These are phyloP conservation scores for Zygoascus hellenicus DNA, from an alignment of 1,139 yeast species.

Conservation along the genomic window DNA sequence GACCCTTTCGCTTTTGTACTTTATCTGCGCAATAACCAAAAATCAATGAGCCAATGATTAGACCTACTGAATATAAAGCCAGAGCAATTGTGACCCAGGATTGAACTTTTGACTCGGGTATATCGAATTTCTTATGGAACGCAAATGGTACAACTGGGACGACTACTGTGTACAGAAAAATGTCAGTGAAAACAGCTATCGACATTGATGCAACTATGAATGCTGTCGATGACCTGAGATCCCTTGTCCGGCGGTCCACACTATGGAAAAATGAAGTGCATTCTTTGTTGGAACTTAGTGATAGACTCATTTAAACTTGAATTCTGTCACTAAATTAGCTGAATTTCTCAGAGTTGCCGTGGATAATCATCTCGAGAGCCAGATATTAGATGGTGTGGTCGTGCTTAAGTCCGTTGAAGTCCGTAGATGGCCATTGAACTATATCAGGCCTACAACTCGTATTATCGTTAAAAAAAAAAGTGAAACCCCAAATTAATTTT, in stretches of 20 bases:
- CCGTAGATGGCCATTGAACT: too few species aligned
- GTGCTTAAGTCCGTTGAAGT: too few species aligned
- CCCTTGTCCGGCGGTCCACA: conserved; percentile 1
- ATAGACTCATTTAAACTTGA: too few species aligned
- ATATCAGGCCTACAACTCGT: too few species aligned
- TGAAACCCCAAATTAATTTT: too few species aligned
- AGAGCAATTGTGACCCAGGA: conserved; percentile 28
- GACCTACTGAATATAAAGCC: conserved; percentile 34
- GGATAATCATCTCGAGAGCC: too few species aligned
- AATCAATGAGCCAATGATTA: conserved; percentile 30
- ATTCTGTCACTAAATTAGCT: too few species aligned
- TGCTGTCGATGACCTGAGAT: conserved; percentile 29
- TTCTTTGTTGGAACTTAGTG: too few species aligned
- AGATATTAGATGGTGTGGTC: too few species aligned
- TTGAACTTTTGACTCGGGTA: conserved; percentile 27
- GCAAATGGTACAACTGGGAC: conserved; percentile 36
- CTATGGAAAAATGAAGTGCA: too few species aligned
- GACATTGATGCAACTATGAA: conserved; percentile 28
- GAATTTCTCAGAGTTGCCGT: too few species aligned
- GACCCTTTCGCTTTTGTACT: conserved; percentile 23
- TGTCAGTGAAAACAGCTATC: conserved; percentile 33
- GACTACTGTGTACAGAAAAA: conserved; percentile 31
- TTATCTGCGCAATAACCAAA: conserved; percentile 33
- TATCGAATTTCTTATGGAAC: conserved; percentile 27
- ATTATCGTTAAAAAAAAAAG: too few species aligned